A percentile compares a stretch with the other conserved stretches of the same genome.
phyloP scores from a whole-genome alignment of 2,329 filamentous ascomycete species.

The Diaporthe aspalathi region DNA sequence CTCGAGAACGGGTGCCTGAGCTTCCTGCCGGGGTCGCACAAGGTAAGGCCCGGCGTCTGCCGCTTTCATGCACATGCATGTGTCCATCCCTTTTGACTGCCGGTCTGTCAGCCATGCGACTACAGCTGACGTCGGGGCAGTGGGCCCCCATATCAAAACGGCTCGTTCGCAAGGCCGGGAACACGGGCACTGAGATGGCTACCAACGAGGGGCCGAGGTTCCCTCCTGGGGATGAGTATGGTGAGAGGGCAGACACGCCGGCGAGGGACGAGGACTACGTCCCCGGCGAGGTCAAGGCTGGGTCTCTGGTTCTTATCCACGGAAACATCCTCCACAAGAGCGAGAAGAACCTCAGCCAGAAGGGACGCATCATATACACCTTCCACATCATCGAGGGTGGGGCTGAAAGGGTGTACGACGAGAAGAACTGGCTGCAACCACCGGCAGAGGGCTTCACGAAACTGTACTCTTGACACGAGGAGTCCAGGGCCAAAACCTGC shows the following conservation, averaged over 20 bases:
- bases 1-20: slow-evolving; percentile 88
- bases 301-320: slow-evolving; percentile 91
- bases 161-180: slow-evolving; percentile 74
- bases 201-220: slow-evolving; percentile 75
- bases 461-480: slow-evolving; percentile 58
- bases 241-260: slow-evolving; percentile 54
- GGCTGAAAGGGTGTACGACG: slow-evolving; percentile 78
- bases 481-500: neutral
- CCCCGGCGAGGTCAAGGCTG: slow-evolving; percentile 88
- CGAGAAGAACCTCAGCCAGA: slow-evolving; percentile 87
- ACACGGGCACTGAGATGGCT: slow-evolving; percentile 75
- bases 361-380: slow-evolving; percentile 94
- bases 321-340: slow-evolving; percentile 97
- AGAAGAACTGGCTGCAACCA: slow-evolving; percentile 93
- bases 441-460: slow-evolving; percentile 82
- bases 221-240: slow-evolving; percentile 64
- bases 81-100: neutral
- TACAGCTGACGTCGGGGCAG: slow-evolving; percentile 35
- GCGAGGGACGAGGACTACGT: slow-evolving; percentile 71
- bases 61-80: too few species aligned
- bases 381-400: slow-evolving; percentile 93
- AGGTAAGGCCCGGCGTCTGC: slow-evolving; percentile 41
- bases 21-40: slow-evolving; percentile 86
- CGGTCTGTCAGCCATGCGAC: too few species aligned
- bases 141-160: slow-evolving; percentile 77